Percentiles rank a stretch among this genome's conserved stretches.
phyloP scores from a whole-genome alignment of 345 rosid species.

The Physaria fendleri region DNA sequence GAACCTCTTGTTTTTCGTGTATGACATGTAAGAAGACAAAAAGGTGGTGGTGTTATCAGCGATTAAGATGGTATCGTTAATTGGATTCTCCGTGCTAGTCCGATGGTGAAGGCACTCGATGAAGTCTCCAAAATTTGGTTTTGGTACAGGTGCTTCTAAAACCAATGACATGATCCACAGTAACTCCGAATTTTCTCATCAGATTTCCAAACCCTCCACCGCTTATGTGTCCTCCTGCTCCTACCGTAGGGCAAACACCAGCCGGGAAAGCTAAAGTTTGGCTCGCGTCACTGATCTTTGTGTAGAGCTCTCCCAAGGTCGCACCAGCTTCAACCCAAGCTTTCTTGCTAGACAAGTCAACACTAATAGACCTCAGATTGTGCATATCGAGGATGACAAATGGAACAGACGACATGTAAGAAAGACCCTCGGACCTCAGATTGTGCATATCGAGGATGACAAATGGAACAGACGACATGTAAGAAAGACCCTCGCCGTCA shows the following conservation, averaged over 20 bases:
- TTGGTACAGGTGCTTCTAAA: not conserved
- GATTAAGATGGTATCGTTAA: conserved; percentile 14
- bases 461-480: conserved; percentile 21
- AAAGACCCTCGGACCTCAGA: conserved; percentile 37
- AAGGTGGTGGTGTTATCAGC: conserved; percentile 21
- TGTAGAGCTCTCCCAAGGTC: conserved; percentile 50
- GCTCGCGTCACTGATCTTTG: conserved; percentile 37
- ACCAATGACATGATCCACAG: no score
- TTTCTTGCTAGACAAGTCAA: conserved; percentile 24
- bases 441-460: conserved; percentile 39
- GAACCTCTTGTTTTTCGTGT: conserved; percentile 25
- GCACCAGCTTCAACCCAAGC: conserved; percentile 57
- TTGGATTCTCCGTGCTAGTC: conserved; percentile 12
- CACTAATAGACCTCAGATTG: conserved; percentile 34
- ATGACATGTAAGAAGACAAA: conserved; percentile 11
- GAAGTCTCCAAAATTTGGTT: conserved; percentile 1
- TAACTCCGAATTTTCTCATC: no score
- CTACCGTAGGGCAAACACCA: conserved; percentile 39
- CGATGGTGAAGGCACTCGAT: conserved; percentile 9
- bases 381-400: conserved; percentile 41
- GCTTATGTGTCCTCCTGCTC: not conserved
- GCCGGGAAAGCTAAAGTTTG: conserved; percentile 39
- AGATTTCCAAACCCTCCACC: no score
- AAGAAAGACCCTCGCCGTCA: conserved; percentile 30
- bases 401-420: conserved; percentile 22